phyloP scores from a whole-genome alignment of 2,329 filamentous ascomycete genomes.

The Calonectria fujianensis region DNA sequence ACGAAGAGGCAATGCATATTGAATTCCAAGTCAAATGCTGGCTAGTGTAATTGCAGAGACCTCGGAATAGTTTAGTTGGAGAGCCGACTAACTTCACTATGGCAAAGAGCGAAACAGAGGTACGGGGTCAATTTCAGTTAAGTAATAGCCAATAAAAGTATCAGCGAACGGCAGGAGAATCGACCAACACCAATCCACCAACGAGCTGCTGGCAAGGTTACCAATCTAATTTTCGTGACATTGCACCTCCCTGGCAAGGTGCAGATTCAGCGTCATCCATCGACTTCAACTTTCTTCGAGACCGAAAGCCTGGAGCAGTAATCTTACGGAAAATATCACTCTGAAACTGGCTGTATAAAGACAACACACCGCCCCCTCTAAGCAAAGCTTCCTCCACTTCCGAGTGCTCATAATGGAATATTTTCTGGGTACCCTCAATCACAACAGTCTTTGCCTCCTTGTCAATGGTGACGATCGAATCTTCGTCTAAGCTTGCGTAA shows the following conservation, averaged over 20 bases:
- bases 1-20: no score
- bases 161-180: neutral
- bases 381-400: slow-evolving; percentile 11
- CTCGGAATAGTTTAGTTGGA: no score
- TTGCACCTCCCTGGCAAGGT: neutral
- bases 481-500: neutral
- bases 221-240: neutral
- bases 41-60: no score
- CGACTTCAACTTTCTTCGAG: neutral
- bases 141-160: no score
- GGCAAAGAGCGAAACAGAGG: no score
- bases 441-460: neutral
- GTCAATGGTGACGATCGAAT: neutral
- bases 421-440: neutral
- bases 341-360: neutral
- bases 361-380: neutral
- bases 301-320: neutral
- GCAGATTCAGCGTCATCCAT: neutral
- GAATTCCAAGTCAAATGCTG: no score
- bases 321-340: slow-evolving; percentile 1
- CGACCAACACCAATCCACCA: no score
- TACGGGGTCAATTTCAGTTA: no score
- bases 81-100: no score
- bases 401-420: neutral
- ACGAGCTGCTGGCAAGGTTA: neutral